Conservation (phyloP, 495 filamentous ascomycete species). For the Lasiosphaeria miniovina region DNA sequence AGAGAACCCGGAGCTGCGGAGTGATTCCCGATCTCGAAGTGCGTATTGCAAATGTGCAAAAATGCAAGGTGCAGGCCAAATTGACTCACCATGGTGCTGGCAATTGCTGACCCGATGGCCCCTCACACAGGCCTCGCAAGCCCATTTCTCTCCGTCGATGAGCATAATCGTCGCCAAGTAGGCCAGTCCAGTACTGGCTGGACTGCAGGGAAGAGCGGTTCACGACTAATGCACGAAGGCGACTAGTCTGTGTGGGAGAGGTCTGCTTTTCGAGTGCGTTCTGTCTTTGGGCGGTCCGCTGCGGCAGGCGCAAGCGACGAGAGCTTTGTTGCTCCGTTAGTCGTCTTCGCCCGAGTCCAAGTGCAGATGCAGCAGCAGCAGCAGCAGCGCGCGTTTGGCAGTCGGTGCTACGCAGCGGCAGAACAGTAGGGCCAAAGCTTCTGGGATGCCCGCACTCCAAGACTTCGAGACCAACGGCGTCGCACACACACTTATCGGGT, state of each 20-base stretch:
- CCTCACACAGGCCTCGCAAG: slow-evolving; percentile 91
- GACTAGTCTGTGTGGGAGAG: too few species aligned
- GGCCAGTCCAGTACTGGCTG: slow-evolving; percentile 2
- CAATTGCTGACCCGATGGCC: slow-evolving; percentile 93
- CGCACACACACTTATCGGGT: slow-evolving; percentile 27
- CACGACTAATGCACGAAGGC: slow-evolving; percentile 12
- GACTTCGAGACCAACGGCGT: slow-evolving; percentile 25
- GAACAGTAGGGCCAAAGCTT: not conserved
- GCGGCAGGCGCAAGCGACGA: too few species aligned
- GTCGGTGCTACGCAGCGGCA: not conserved
- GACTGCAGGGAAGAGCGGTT: slow-evolving; percentile 11
- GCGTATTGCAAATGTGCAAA: slow-evolving; percentile 3
- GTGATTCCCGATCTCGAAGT: too few species aligned
- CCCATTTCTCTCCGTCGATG: slow-evolving; percentile 86
- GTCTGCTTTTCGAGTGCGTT: too few species aligned
- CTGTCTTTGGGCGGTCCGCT: too few species aligned
- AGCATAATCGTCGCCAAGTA: slow-evolving; percentile 53
- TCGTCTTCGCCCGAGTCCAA: too few species aligned
- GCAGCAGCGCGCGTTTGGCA: not conserved
- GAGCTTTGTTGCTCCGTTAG: too few species aligned
- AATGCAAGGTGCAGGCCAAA: slow-evolving; percentile 18
- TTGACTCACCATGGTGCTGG: slow-evolving; percentile 77
- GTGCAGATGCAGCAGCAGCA: not conserved
- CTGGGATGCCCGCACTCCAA: slow-evolving; percentile 2
- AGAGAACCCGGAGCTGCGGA: too few species aligned